A percentile compares a stretch with the other conserved stretches of the same genome.
phyloP scores from a whole-genome alignment of 768 basidiomycete species.

The Pleurotus sapidus region DNA sequence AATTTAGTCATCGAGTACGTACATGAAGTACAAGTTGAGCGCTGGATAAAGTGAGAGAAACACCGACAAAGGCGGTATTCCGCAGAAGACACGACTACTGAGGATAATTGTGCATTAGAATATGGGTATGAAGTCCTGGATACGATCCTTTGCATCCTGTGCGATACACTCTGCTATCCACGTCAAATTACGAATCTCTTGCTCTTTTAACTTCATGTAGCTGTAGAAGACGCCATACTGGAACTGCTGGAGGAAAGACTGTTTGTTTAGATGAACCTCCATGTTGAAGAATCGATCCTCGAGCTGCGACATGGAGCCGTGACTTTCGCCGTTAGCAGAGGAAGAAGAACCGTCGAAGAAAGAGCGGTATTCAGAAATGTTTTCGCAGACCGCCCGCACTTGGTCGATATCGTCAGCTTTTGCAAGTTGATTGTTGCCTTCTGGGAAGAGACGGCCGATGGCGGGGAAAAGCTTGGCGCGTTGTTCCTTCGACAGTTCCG shows the following conservation, averaged over 20 bases:
- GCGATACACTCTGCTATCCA: conserved; percentile 99
- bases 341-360: conserved; percentile 72
- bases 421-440: conserved; percentile 92
- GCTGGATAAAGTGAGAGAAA: not conserved
- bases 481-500: conserved; percentile 92
- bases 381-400: conserved; percentile 84
- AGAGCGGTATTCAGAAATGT: conserved; percentile 81
- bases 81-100: no score
- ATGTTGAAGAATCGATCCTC: conserved; percentile 94
- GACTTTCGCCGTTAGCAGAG: conserved; percentile 35
- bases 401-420: conserved; percentile 95
- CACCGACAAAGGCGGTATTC: no score
- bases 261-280: conserved; percentile 94
- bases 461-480: conserved; percentile 92
- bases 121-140: conserved; percentile 92
- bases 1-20: not conserved
- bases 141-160: conserved; percentile 92
- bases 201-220: conserved; percentile 90
- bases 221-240: conserved; percentile 91
- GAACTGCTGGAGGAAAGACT: conserved; percentile 94
- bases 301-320: conserved; percentile 58
- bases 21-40: not conserved
- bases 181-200: conserved; percentile 84
- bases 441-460: conserved; percentile 91
- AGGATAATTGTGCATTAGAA: conserved; percentile 49